phyloP scores from a whole-genome alignment of 257 asterid species.

The Parsonsia alboflavescens region DNA sequence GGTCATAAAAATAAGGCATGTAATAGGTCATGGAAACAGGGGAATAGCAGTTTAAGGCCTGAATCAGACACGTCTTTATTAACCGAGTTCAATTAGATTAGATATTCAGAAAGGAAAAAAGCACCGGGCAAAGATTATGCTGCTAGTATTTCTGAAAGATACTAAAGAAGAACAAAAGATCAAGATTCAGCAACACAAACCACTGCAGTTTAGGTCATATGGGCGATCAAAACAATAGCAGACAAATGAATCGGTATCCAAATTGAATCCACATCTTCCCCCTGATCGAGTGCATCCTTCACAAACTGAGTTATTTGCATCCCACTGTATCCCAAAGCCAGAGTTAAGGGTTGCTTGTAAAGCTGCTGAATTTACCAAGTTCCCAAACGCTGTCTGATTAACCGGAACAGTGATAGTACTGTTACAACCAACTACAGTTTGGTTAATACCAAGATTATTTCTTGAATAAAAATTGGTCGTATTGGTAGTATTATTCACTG shows the following conservation, averaged over 20 bases:
- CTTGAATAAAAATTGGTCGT: constrained; percentile 7
- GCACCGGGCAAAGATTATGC: no score
- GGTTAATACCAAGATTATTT: not conserved
- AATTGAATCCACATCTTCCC: constrained; percentile 44
- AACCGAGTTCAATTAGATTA: not conserved
- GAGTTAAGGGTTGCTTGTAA: not conserved
- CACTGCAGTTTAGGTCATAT: constrained; percentile 6
- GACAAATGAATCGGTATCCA: not conserved
- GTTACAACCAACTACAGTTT: not conserved
- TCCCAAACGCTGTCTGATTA: not conserved
- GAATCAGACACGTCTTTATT: not conserved
- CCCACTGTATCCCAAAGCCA: not conserved
- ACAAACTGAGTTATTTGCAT: constrained; percentile 16
- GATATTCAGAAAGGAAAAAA: not conserved
- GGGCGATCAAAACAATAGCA: constrained; percentile 9
- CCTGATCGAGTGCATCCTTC: constrained; percentile 22
- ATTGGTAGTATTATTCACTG: not conserved
- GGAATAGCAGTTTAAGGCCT: not conserved
- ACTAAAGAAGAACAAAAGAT: no score
- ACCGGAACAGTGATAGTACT: not conserved
- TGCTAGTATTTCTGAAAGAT: no score
- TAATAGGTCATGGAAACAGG: no score
- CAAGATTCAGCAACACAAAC: not conserved
- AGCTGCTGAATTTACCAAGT: not conserved
- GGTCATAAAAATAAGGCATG: no score